Conservation (phyloP, 306 rosid genomes). For the Lathyrus tuberosus region DNA sequence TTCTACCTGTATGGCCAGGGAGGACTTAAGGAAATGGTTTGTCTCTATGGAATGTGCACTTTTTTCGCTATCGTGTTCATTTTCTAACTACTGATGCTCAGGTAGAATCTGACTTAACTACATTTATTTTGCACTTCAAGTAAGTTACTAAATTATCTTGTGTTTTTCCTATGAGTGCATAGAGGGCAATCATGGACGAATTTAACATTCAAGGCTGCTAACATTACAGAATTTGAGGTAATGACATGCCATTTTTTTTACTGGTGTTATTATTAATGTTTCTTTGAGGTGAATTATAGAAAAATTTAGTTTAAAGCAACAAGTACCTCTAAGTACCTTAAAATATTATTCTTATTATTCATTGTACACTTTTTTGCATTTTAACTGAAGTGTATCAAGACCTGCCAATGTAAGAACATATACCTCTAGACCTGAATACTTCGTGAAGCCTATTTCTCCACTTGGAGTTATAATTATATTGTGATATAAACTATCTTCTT, state of each 20-base stretch:
- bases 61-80: conserved; percentile 75
- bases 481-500: too few relatives aligned
- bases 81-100: conserved; percentile 56
- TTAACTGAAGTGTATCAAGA: too few relatives aligned
- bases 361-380: too few relatives aligned
- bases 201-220: too few relatives aligned
- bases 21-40: conserved; percentile 94
- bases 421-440: too few relatives aligned
- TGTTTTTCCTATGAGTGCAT: too few relatives aligned
- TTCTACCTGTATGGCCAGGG: conserved; percentile 50
- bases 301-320: conserved; percentile 19
- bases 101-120: conserved; percentile 49
- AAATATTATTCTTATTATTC: background rate
- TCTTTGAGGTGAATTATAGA: conserved; percentile 22
- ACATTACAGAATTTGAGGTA: conserved; percentile 91
- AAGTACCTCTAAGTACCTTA: conserved; percentile 16
- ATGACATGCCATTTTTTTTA: conserved; percentile 36
- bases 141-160: conserved; percentile 40
- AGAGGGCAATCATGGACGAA: too few relatives aligned
- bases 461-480: too few relatives aligned
- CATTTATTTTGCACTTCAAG: conserved; percentile 29
- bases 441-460: too few relatives aligned
- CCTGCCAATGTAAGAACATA: too few relatives aligned
- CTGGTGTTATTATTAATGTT: conserved; percentile 18
- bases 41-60: conserved; percentile 81